These are phyloP conservation scores for Teunomyces cretensis DNA, from an alignment of 805 yeast genomes.

Conservation along the genomic window DNA sequence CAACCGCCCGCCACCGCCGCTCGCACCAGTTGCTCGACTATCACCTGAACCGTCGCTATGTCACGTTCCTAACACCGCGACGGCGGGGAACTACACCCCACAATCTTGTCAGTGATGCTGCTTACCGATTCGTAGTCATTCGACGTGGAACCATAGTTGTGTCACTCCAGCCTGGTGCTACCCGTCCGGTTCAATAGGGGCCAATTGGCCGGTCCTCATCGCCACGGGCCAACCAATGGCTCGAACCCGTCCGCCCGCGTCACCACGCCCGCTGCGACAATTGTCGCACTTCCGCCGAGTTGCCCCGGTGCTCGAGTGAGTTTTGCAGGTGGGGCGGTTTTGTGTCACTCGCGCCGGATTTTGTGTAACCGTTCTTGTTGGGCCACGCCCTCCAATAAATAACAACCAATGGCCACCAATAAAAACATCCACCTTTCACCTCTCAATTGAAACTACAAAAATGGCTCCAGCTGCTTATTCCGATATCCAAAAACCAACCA, in stretches of 20 bases:
- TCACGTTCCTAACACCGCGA: slow-evolving; percentile 3
- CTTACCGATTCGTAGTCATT: background rate
- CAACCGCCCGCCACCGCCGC: background rate
- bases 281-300: background rate
- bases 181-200: too few relatives aligned
- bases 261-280: background rate
- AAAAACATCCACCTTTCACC: slow-evolving; percentile 4
- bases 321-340: background rate
- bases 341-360: background rate
- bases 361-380: slow-evolving; percentile 4
- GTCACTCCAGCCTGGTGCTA: too few relatives aligned
- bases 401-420: slow-evolving; percentile 2
- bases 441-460: background rate
- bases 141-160: too few relatives aligned
- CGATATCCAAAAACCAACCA: slow-evolving; percentile 89
- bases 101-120: background rate
- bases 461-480: slow-evolving; percentile 82
- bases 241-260: too few relatives aligned
- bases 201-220: too few relatives aligned
- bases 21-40: background rate
- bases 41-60: background rate
- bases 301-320: slow-evolving; percentile 1
- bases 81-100: slow-evolving; percentile 3
- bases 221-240: too few relatives aligned
- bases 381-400: slow-evolving; percentile 6